Conservation (phyloP, 371 early-diverging fungal genomes). For the Mucor saturninus region DNA sequence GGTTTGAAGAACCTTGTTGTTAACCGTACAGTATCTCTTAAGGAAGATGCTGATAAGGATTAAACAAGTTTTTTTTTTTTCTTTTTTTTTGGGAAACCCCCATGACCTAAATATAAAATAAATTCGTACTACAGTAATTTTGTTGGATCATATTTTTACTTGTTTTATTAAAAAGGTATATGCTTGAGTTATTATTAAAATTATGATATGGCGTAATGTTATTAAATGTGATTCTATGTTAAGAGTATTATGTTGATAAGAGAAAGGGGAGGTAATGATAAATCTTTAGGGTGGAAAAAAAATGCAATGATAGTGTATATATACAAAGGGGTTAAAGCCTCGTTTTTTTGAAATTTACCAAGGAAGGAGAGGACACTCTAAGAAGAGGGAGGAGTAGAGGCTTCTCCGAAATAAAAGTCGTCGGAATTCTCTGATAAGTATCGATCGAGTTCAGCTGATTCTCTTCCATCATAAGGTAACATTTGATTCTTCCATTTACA, state of each 20-base stretch:
- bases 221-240: background rate
- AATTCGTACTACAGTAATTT: background rate
- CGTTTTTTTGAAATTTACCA: background rate
- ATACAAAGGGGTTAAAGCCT: background rate
- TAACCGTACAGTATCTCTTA: slow-evolving; percentile 91
- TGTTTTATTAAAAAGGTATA: background rate
- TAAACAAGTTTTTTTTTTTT: slow-evolving; percentile 11
- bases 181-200: background rate
- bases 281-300: background rate
- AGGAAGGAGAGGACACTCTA: background rate
- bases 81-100: background rate
- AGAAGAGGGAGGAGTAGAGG: slow-evolving; percentile 20
- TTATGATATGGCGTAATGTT: slow-evolving; percentile 2
- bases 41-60: slow-evolving; percentile 86
- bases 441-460: slow-evolving; percentile 30
- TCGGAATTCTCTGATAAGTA: slow-evolving; percentile 34
- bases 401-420: slow-evolving; percentile 20
- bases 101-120: background rate
- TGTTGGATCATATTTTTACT: background rate
- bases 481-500: slow-evolving; percentile 49
- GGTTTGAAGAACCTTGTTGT: slow-evolving; percentile 66
- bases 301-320: background rate
- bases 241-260: background rate
- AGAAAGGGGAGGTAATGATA: background rate
- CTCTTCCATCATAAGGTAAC: slow-evolving; percentile 33